Evolutionary conservation across 2,329 filamentous ascomycete species (phyloP).

Genomic region (Xylariales sp.): DNA sequence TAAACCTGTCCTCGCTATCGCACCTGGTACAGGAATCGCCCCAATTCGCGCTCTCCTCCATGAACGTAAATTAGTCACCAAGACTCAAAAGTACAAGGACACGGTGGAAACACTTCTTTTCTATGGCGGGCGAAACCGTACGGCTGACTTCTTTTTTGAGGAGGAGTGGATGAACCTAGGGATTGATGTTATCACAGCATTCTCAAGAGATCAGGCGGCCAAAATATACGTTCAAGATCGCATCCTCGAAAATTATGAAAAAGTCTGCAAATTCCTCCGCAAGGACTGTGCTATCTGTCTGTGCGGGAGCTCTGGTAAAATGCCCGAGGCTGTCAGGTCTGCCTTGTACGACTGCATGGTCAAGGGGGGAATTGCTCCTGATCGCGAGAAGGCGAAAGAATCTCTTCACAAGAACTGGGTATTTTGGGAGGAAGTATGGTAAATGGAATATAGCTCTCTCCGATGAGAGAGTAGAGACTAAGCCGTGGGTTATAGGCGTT

Average conservation of each 20-base stretch:
- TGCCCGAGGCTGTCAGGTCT: conserved; percentile 66
- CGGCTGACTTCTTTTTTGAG: conserved; percentile 83
- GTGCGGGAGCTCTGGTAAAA: conserved; percentile 68
- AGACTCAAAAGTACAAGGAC: not conserved
- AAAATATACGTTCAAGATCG: conserved; percentile 69
- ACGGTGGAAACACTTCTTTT: conserved; percentile 67
- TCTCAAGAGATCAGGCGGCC: conserved; percentile 73
- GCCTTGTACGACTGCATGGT: conserved; percentile 64
- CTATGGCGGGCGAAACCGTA: conserved; percentile 82
- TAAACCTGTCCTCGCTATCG: conserved; percentile 78
- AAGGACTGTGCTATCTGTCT: conserved; percentile 61
- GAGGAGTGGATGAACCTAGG: conserved; percentile 74
- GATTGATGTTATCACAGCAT: conserved; percentile 70
- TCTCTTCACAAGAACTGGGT: conserved; percentile 43
- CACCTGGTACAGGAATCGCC: conserved; percentile 87
- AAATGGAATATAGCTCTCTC: not conserved
- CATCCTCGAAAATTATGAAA: conserved; percentile 57
- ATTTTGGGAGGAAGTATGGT: conserved; percentile 72
- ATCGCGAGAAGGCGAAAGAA: conserved; percentile 55
- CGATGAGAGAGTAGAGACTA: too few species aligned
- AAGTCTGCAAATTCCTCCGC: conserved; percentile 54
- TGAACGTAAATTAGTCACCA: conserved; percentile 65
- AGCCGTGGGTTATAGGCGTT: not conserved
- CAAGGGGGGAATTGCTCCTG: conserved; percentile 49
- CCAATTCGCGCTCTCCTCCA: conserved; percentile 85